phyloP scores from a whole-genome alignment of 2,329 filamentous ascomycete species.

The Penicillium fuscoglaucum region DNA sequence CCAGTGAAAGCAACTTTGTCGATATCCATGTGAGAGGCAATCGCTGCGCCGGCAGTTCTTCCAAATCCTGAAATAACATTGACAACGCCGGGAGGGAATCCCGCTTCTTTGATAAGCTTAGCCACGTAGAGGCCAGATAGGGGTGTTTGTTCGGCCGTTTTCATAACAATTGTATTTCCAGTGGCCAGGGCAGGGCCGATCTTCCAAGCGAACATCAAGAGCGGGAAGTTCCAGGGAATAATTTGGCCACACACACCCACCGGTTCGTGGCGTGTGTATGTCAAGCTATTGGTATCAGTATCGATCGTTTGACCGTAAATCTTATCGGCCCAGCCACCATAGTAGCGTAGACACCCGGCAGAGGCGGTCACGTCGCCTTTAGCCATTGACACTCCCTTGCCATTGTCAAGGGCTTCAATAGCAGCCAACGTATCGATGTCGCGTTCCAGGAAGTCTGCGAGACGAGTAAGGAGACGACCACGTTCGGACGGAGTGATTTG shows the following conservation, averaged over 20 bases:
- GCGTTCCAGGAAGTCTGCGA: constrained; percentile 11
- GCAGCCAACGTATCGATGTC: constrained; percentile 12
- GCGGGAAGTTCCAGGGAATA: constrained; percentile 84
- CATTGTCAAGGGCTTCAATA: constrained; percentile 17
- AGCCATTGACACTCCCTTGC: constrained; percentile 11
- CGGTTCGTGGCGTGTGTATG: constrained; percentile 56
- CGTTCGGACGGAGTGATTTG: constrained; percentile 2
- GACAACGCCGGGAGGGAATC: constrained; percentile 61
- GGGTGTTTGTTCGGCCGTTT: constrained; percentile 66
- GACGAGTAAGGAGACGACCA: constrained; percentile 9
- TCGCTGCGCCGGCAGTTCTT: constrained; percentile 69
- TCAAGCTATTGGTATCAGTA: constrained; percentile 3
- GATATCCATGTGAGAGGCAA: constrained; percentile 61
- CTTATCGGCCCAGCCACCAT: constrained; percentile 15
- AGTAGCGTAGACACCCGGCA: constrained; percentile 6
- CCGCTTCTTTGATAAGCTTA: constrained; percentile 57
- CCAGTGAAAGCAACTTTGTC: constrained; percentile 65
- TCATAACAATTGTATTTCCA: constrained; percentile 63
- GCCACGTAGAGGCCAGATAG: constrained; percentile 62
- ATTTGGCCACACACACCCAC: constrained; percentile 73
- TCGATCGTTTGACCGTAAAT: constrained; percentile 13
- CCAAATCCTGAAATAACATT: constrained; percentile 71
- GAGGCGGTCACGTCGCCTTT: constrained; percentile 5
- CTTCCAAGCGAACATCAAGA: constrained; percentile 84
- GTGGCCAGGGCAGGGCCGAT: constrained; percentile 66